Evolutionary conservation across 1,284 basidiomycete genomes (phyloP), one percentile per base, ranked within the genome.

Genomic region (Pyrrhoderma noxium): DNA sequence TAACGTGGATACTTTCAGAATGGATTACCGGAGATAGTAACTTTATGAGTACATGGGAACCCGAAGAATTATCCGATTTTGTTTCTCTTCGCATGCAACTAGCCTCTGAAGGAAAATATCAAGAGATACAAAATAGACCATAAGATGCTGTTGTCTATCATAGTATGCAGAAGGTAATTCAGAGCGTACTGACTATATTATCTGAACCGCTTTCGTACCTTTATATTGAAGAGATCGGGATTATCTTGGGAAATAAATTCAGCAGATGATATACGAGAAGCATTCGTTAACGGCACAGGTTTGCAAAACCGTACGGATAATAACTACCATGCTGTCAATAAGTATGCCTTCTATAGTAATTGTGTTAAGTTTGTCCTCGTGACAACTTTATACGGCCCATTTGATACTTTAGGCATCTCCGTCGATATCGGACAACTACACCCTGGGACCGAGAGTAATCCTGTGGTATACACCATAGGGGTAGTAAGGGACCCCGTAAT

Each of bases 391-490:
- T 21, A 27, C 22, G 46, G 50, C 16, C 38, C 40, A 11, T 50
- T 13, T 13, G 40, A 42, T 14, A 23, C 19, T 3, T 21, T 51
- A 5, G 50, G n/a, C 8, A 23, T 13, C 21, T 4, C 9, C 19
- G 9, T 9, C 2, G 2, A 2, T 3, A 16, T 46, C 8, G 14
- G 16, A 41, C 4, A 22, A 4, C 2, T 57, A 18, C 13, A 59
- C 65, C 21, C 46, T 48, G n/a, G 47, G 36, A 7, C 60, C 59
- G 3, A 19, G 39, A 23, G 45, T 56, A 4, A 54, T 38, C 63
- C 69, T 3, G 61, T 69, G 7, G 66, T 74, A 2, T 70, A 66
- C 58, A 63, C 67, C 1, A 56, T 76, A 22, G 74, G 75, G 0
- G 60, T 71, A 9, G 58, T 70, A 4, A 65, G 74, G 11, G 67